Conservation (phyloP, 306 rosid species). For the Cucurbita pepo region DNA sequence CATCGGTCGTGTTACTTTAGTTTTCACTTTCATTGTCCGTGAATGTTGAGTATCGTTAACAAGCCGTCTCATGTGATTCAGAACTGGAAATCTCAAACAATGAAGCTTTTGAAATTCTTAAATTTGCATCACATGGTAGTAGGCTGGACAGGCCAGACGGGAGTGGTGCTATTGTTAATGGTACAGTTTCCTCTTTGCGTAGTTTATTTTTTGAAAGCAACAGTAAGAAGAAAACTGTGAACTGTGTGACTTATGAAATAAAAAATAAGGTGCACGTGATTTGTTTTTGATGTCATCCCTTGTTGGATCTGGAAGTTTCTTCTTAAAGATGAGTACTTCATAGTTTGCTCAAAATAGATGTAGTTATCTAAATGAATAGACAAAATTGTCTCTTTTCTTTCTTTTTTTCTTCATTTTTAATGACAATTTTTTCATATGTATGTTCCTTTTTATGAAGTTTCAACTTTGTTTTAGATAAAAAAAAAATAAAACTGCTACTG, state of each 20-base stretch:
- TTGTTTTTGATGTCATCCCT: neutral
- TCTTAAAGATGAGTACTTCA: neutral
- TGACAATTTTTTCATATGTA: neutral
- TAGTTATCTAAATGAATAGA: neutral
- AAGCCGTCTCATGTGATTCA: conserved; percentile 9
- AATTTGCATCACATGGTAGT: conserved; percentile 31
- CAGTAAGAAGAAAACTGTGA: neutral
- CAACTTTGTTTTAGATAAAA: neutral
- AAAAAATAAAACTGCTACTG: neutral
- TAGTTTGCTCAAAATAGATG: neutral
- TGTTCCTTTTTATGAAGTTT: neutral
- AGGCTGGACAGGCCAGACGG: conserved; percentile 33
- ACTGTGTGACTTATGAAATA: neutral
- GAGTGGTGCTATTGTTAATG: conserved; percentile 21
- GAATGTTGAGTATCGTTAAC: neutral
- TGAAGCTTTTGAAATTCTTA: conserved; percentile 62
- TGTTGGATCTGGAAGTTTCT: neutral
- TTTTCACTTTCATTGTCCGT: neutral
- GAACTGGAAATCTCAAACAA: conserved; percentile 43
- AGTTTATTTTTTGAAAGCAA: neutral
- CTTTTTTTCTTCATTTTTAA: neutral
- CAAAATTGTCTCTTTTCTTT: neutral
- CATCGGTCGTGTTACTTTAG: neutral
- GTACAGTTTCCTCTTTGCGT: conserved; percentile 19
- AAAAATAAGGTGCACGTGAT: neutral